A percentile compares a stretch with the other conserved stretches of the same genome.
Evolutionary conservation across 179 eudicot genomes (phyloP).

Genomic region (Pouteria campechiana): DNA sequence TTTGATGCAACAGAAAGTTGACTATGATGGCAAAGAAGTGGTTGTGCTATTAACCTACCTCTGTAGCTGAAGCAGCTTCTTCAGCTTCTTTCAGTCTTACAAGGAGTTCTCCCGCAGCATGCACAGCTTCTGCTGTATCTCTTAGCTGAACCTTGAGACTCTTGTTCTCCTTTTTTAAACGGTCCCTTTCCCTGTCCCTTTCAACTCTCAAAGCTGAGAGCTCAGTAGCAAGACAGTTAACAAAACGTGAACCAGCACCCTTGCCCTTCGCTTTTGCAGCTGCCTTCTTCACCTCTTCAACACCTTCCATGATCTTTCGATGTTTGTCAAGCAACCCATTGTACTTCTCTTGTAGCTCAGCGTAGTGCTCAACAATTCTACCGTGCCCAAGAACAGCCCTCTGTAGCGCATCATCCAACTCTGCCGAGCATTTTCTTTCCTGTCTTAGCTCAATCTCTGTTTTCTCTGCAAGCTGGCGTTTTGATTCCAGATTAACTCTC

Average conservation of each 20-base stretch:
- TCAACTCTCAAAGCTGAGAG: slow-evolving; percentile 66
- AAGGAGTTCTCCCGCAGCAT: slow-evolving; percentile 92
- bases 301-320: slow-evolving; percentile 53
- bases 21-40: too few relatives aligned
- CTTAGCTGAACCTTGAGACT: slow-evolving; percentile 68
- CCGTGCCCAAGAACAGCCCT: slow-evolving; percentile 71
- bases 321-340: slow-evolving; percentile 61
- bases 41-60: too few relatives aligned
- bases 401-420: slow-evolving; percentile 74
- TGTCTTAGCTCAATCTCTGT: slow-evolving; percentile 54
- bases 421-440: slow-evolving; percentile 69
- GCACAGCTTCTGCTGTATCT: slow-evolving; percentile 96
- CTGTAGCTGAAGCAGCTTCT: slow-evolving; percentile 64
- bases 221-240: slow-evolving; percentile 72
- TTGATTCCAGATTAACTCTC: slow-evolving; percentile 66
- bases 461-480: slow-evolving; percentile 55
- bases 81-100: slow-evolving; percentile 91
- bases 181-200: slow-evolving; percentile 70
- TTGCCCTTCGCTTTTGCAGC: slow-evolving; percentile 77
- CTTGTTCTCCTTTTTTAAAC: slow-evolving; percentile 67
- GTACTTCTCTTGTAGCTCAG: slow-evolving; percentile 77
- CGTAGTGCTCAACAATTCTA: slow-evolving; percentile 78
- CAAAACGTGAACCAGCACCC: slow-evolving; percentile 70
- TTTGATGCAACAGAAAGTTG: background rate
- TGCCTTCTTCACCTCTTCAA: slow-evolving; percentile 72